A percentile compares a stretch with the other conserved stretches of the same genome.
phyloP scores from a whole-genome alignment of 202 grass and related monocot species.

The Zoysia matrella region DNA sequence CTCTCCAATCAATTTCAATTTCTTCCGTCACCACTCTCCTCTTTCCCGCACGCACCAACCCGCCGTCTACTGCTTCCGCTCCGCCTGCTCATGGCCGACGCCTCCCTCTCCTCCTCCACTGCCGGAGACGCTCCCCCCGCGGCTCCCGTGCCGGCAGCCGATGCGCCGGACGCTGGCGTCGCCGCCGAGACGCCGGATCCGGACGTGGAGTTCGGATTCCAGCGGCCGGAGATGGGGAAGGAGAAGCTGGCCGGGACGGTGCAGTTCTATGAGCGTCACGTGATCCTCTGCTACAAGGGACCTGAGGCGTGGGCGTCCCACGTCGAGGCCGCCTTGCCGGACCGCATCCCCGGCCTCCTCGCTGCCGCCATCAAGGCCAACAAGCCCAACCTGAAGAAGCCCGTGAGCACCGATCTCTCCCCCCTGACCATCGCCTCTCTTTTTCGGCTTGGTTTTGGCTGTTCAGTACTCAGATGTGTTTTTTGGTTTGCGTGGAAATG shows the following conservation, averaged over 20 bases:
- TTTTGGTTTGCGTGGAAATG: background rate
- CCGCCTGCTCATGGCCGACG: slow-evolving; percentile 59
- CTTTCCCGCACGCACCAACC: slow-evolving; percentile 27
- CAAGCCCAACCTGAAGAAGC: slow-evolving; percentile 72
- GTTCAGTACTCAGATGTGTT: slow-evolving; percentile 21
- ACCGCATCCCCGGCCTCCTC: slow-evolving; percentile 74
- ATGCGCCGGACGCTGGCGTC: slow-evolving; percentile 37
- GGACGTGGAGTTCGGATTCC: slow-evolving; percentile 79
- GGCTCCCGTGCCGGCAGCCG: slow-evolving; percentile 23
- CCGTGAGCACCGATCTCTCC: slow-evolving; percentile 44
- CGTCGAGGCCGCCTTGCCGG: slow-evolving; percentile 80
- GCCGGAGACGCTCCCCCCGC: slow-evolving; percentile 43
- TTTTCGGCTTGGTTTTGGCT: slow-evolving; percentile 17
- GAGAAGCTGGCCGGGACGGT: slow-evolving; percentile 75
- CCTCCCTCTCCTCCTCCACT: slow-evolving; percentile 54
- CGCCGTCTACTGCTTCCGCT: slow-evolving; percentile 28
- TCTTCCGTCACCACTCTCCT: slow-evolving; percentile 10
- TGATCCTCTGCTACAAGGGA: slow-evolving; percentile 94
- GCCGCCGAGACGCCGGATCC: slow-evolving; percentile 18
- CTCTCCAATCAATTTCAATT: slow-evolving; percentile 50
- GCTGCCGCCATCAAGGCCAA: slow-evolving; percentile 67
- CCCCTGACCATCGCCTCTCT: background rate
- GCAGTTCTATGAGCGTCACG: slow-evolving; percentile 78
- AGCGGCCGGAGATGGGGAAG: slow-evolving; percentile 73
- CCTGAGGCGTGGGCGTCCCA: slow-evolving; percentile 80